Evolutionary conservation across 169 alveolate genomes (phyloP).

Genomic region (Amoebophrya sp.): DNA sequence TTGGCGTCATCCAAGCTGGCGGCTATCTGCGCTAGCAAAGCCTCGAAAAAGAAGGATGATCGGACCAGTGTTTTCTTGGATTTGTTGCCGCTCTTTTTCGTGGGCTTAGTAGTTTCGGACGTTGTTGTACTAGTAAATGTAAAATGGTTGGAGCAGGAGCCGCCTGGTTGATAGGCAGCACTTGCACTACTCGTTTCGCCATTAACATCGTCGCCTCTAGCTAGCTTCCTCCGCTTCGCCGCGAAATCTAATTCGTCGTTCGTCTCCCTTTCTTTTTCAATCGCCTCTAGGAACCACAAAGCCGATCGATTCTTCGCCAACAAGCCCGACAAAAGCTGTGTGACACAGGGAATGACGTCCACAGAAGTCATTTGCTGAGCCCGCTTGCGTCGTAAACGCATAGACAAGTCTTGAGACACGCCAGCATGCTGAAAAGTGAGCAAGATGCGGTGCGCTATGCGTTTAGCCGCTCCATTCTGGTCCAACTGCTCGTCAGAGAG

Average conservation of each 20-base stretch:
- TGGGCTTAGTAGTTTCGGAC: too few relatives aligned
- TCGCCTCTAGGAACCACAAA: not conserved
- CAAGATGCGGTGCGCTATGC: not conserved
- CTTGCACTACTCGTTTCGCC: too few relatives aligned
- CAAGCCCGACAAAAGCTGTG: not conserved
- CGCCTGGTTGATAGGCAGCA: too few relatives aligned
- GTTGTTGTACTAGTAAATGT: too few relatives aligned
- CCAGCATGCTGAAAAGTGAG: not conserved
- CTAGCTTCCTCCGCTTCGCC: not conserved
- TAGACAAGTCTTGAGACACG: not conserved
- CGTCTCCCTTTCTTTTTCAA: not conserved
- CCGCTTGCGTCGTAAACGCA: not conserved
- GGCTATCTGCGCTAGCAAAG: not conserved
- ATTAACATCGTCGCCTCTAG: too few relatives aligned
- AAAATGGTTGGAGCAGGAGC: too few relatives aligned
- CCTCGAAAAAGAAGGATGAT: not conserved
- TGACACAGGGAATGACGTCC: not conserved
- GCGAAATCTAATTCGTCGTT: not conserved
- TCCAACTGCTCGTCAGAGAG: not conserved
- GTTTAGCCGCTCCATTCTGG: not conserved
- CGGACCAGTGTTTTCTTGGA: too few relatives aligned
- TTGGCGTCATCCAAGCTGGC: not conserved
- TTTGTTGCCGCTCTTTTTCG: too few relatives aligned
- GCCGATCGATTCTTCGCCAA: slow-evolving; percentile 6
- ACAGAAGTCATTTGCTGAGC: not conserved